Evolutionary conservation across 106 monocot genomes (phyloP).

Genomic region (Alisma plantagoaquatica): DNA sequence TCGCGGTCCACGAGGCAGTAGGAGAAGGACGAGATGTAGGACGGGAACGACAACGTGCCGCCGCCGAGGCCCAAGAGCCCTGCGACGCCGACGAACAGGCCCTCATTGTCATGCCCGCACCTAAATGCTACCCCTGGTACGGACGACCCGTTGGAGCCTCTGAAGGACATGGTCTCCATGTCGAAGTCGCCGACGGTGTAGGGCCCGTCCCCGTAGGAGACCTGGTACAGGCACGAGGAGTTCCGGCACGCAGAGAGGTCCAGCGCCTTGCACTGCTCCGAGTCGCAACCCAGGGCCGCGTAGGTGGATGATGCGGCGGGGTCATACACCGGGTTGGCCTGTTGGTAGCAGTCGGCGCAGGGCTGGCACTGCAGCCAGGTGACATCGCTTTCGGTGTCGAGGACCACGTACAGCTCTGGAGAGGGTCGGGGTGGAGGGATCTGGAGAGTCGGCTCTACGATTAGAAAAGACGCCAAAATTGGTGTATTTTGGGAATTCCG

Average conservation of each 20-base stretch:
- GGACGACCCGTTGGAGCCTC: slow-evolving; percentile 13
- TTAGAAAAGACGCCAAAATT: too few species aligned
- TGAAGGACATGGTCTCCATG: slow-evolving; percentile 35
- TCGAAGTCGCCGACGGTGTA: slow-evolving; percentile 64
- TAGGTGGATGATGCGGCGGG: slow-evolving; percentile 41
- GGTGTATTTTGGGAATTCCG: too few species aligned
- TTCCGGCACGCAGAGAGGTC: slow-evolving; percentile 48
- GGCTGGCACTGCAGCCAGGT: slow-evolving; percentile 69
- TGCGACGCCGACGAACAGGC: slow-evolving; percentile 52
- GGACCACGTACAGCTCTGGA: slow-evolving; percentile 43
- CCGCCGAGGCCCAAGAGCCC: slow-evolving; percentile 59
- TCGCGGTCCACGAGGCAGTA: too few species aligned
- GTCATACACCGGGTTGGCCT: slow-evolving; percentile 45
- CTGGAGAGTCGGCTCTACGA: neutral
- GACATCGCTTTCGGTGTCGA: slow-evolving; percentile 73
- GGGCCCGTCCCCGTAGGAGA: slow-evolving; percentile 70
- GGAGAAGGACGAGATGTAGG: too few species aligned
- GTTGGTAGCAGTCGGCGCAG: slow-evolving; percentile 60
- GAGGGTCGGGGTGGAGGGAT: slow-evolving; percentile 25
- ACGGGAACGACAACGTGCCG: too few species aligned
- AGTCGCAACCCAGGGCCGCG: slow-evolving; percentile 32
- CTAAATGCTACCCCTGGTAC: slow-evolving; percentile 33
- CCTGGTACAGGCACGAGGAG: slow-evolving; percentile 48
- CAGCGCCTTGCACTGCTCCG: slow-evolving; percentile 28
- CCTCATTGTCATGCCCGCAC: slow-evolving; percentile 68